A percentile compares a stretch with the other conserved stretches of the same genome.
These are phyloP conservation scores for Clarireedia sp. DNA, from an alignment of 2,329 filamentous ascomycete genomes.

Conservation along the genomic window DNA sequence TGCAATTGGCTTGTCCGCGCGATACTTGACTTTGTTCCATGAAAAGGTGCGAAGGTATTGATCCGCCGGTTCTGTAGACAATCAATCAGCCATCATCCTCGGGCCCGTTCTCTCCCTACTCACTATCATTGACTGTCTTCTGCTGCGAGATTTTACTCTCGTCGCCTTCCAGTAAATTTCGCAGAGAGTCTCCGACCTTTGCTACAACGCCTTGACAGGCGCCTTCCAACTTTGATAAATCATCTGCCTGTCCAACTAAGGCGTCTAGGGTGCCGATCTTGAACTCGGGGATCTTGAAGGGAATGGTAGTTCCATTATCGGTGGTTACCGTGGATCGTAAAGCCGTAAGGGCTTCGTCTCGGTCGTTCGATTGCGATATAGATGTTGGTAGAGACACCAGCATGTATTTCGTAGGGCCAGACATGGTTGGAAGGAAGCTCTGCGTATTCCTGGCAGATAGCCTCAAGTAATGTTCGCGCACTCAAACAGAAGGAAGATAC, in stretches of 20 bases:
- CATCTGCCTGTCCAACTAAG: conserved; percentile 91
- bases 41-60: conserved; percentile 82
- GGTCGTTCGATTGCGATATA: conserved; percentile 72
- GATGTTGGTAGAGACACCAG: conserved; percentile 85
- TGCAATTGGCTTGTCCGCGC: conserved; percentile 79
- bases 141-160: conserved; percentile 61
- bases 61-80: conserved; percentile 73
- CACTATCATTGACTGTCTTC: conserved; percentile 71
- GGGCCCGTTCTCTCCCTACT: conserved; percentile 35
- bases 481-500: background rate
- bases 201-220: conserved; percentile 73
- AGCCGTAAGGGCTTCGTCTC: conserved; percentile 71
- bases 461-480: background rate
- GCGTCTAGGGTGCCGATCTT: conserved; percentile 97
- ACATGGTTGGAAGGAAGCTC: conserved; percentile 18
- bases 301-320: conserved; percentile 67
- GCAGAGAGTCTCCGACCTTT: conserved; percentile 53
- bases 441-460: background rate
- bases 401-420: conserved; percentile 55
- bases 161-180: conserved; percentile 28
- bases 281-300: conserved; percentile 84
- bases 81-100: conserved; percentile 11
- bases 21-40: conserved; percentile 98
- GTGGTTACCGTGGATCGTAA: conserved; percentile 63
- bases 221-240: conserved; percentile 78